These are phyloP conservation scores for Fusarium anthophilum DNA, from an alignment of 2,329 filamentous ascomycete species.

Conservation along the genomic window DNA sequence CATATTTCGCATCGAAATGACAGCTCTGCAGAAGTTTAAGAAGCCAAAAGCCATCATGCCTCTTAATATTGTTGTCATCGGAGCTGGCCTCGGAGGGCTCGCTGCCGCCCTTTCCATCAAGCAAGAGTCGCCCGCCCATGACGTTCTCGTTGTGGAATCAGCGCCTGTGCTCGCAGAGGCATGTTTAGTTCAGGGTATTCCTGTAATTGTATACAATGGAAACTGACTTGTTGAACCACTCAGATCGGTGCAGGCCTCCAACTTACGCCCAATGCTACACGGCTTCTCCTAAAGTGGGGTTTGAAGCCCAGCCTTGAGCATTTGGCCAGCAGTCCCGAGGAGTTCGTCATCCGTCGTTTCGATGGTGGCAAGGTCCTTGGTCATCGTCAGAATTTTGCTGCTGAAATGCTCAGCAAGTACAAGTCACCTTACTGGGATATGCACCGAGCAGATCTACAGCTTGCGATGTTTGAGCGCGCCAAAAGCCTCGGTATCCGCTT, in stretches of 20 bases:
- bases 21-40: not conserved
- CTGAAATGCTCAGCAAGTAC: slow-evolving; percentile 8
- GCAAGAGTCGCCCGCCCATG: slow-evolving; percentile 1
- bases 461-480: not conserved
- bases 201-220: not conserved
- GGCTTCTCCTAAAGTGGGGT: not conserved
- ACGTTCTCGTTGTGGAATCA: not conserved
- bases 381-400: not conserved
- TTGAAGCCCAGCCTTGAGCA: not conserved
- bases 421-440: slow-evolving; percentile 4
- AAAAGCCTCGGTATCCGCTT: not conserved
- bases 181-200: not conserved
- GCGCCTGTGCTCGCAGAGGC: not conserved
- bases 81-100: not conserved
- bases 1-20: not conserved
- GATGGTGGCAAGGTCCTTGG: slow-evolving; percentile 6
- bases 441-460: slow-evolving; percentile 14
- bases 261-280: not conserved
- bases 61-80: slow-evolving; percentile 8
- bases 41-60: not conserved
- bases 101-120: slow-evolving; percentile 11
- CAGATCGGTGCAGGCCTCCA: not conserved
- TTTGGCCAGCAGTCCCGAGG: slow-evolving; percentile 2
- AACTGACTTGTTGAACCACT: not conserved
- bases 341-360: slow-evolving; percentile 6